Percentiles rank a stretch among this genome's conserved stretches.
Conservation (phyloP, 1,284 basidiomycete species). For the Cystobasidium sp. region DNA sequence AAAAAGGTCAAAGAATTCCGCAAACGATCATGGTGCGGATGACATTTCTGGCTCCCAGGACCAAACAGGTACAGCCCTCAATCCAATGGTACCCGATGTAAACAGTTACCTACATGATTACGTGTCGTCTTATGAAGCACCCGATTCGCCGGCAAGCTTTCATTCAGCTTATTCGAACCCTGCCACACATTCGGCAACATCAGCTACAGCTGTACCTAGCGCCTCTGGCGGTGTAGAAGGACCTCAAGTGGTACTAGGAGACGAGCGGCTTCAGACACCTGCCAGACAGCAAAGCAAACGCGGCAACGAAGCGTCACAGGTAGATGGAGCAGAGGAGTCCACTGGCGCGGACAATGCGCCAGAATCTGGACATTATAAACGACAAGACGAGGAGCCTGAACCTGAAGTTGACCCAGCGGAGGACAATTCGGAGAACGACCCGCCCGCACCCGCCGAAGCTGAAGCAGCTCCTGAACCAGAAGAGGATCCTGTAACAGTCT, state of each 20-base stretch:
- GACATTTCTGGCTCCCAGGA: neutral
- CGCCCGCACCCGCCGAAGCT: neutral
- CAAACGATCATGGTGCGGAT: neutral
- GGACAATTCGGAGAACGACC: neutral
- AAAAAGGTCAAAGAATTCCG: neutral
- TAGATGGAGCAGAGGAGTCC: neutral
- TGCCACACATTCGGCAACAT: neutral
- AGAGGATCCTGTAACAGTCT: neutral
- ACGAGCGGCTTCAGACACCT: neutral
- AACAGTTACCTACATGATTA: slow-evolving; percentile 14
- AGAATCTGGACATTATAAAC: too few species aligned
- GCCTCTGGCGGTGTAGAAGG: slow-evolving; percentile 1
- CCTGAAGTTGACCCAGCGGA: slow-evolving; percentile 16
- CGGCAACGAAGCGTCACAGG: neutral
- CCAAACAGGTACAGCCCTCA: slow-evolving; percentile 9
- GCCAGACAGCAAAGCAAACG: neutral
- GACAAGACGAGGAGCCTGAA: slow-evolving; percentile 8
- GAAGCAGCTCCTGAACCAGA: slow-evolving; percentile 3
- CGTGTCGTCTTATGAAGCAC: slow-evolving; percentile 3
- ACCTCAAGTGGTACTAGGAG: neutral
- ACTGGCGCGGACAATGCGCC: too few species aligned
- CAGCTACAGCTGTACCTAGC: neutral
- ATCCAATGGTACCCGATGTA: slow-evolving; percentile 33
- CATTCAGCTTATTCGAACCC: slow-evolving; percentile 19
- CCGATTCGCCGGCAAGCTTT: slow-evolving; percentile 7